phyloP scores from a whole-genome alignment of 208 protist genomes.

The Lotmaria passim region DNA sequence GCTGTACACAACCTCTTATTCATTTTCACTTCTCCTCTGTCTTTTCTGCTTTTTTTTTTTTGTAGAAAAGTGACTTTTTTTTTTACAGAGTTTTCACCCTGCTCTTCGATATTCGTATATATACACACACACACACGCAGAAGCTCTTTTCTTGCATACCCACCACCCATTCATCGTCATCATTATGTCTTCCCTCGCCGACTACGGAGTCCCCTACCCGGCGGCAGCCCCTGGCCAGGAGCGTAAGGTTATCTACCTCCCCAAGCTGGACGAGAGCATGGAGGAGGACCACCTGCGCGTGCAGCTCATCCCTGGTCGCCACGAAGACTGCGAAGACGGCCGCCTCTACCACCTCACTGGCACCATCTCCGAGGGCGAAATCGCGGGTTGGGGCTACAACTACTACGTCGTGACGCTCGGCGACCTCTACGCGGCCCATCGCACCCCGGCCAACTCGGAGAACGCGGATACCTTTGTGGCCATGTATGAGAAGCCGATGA shows the following conservation, averaged over 20 bases:
- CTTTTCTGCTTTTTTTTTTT: neutral
- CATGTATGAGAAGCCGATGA: slow-evolving; percentile 29
- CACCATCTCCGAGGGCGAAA: slow-evolving; percentile 40
- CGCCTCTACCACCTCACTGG: slow-evolving; percentile 54
- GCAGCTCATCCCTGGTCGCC: slow-evolving; percentile 72
- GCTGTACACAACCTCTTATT: neutral
- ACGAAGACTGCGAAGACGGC: slow-evolving; percentile 54
- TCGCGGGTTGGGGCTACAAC: slow-evolving; percentile 65
- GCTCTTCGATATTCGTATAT: too few species aligned
- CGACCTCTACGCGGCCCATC: slow-evolving; percentile 24
- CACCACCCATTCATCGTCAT: neutral
- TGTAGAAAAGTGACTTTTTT: too few species aligned
- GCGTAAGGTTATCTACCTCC: slow-evolving; percentile 80
- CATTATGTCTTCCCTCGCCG: slow-evolving; percentile 47
- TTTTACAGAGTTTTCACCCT: too few species aligned
- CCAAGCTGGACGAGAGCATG: slow-evolving; percentile 30
- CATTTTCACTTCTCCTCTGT: neutral
- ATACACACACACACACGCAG: too few species aligned
- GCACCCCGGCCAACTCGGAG: slow-evolving; percentile 19
- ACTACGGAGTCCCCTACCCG: slow-evolving; percentile 74
- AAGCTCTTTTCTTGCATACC: too few species aligned
- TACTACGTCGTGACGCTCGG: slow-evolving; percentile 55
- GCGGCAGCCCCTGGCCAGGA: slow-evolving; percentile 58
- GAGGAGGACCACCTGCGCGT: slow-evolving; percentile 57
- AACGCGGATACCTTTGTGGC: slow-evolving; percentile 43